phyloP scores from a whole-genome alignment of 305 asterid genomes.

The Solanum hybrid region DNA sequence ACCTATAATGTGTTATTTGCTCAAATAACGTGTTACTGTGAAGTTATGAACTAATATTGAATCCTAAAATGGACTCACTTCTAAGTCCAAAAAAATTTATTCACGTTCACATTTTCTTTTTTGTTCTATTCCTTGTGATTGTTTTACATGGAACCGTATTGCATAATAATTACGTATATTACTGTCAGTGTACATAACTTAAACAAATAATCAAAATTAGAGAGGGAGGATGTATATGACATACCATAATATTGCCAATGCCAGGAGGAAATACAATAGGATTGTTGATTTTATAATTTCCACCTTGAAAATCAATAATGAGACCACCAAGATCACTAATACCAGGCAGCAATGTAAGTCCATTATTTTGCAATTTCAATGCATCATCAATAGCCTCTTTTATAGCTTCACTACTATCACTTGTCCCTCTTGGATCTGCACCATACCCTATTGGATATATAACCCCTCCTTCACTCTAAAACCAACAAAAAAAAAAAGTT shows the following conservation, averaged over 20 bases:
- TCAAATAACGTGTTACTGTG: neutral
- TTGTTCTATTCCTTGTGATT: neutral
- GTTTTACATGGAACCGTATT: too few relatives aligned
- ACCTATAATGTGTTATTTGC: neutral
- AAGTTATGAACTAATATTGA: neutral
- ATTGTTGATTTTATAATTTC: conserved; percentile 27
- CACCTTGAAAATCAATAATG: conserved; percentile 50
- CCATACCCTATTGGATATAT: conserved; percentile 52
- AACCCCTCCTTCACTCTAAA: conserved; percentile 42
- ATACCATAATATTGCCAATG: conserved; percentile 47
- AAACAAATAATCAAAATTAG: neutral
- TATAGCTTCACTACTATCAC: conserved; percentile 44
- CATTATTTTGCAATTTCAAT: conserved; percentile 13
- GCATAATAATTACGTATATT: neutral
- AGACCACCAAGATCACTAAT: conserved; percentile 49
- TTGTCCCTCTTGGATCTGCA: conserved; percentile 48
- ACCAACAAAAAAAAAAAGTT: too few relatives aligned
- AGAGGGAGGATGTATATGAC: neutral
- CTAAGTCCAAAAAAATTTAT: neutral
- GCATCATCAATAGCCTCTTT: conserved; percentile 35
- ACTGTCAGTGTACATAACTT: neutral
- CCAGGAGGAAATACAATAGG: conserved; percentile 47
- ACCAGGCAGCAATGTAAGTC: conserved; percentile 35
- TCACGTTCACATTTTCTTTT: neutral
- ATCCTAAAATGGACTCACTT: neutral